phyloP scores from a whole-genome alignment of 768 basidiomycete genomes.

The Tulasnella calospora region DNA sequence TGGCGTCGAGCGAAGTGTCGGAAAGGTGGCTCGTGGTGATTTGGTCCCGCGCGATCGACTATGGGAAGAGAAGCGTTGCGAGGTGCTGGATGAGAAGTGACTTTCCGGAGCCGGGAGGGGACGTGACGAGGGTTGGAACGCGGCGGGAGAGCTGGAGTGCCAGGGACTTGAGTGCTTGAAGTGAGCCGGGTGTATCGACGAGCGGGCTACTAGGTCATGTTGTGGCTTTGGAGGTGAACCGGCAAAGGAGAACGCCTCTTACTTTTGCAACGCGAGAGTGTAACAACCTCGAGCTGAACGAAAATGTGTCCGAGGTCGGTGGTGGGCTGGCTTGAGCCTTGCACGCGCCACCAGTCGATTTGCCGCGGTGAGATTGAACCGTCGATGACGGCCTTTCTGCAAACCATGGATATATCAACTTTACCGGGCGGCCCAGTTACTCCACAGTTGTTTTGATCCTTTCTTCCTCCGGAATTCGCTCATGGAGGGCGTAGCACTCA shows the following conservation, averaged over 20 bases:
- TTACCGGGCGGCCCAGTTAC: too few relatives aligned
- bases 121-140: conserved; percentile 75
- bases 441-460: conserved; percentile 63
- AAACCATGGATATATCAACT: too few relatives aligned
- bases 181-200: conserved; percentile 59
- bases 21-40: conserved; percentile 85
- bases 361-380: too few relatives aligned
- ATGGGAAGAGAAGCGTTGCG: conserved; percentile 51
- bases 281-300: background rate
- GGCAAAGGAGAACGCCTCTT: conserved; percentile 48
- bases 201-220: conserved; percentile 29
- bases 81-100: conserved; percentile 77
- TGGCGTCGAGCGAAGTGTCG: conserved; percentile 68
- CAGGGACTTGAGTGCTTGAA: conserved; percentile 54
- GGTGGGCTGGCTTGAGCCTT: too few relatives aligned
- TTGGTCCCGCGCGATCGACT: conserved; percentile 44
- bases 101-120: too few relatives aligned
- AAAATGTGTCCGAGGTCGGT: conserved; percentile 41
- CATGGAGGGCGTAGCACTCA: conserved; percentile 69
- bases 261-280: conserved; percentile 55
- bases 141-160: conserved; percentile 61
- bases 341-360: too few relatives aligned
- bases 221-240: conserved; percentile 24
- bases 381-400: too few relatives aligned
- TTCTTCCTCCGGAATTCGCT: conserved; percentile 72